Percentiles rank a stretch among this genome's conserved stretches.
Conservation (phyloP, 2,329 filamentous ascomycete genomes). For the Pseudohalonectria lignicola region DNA sequence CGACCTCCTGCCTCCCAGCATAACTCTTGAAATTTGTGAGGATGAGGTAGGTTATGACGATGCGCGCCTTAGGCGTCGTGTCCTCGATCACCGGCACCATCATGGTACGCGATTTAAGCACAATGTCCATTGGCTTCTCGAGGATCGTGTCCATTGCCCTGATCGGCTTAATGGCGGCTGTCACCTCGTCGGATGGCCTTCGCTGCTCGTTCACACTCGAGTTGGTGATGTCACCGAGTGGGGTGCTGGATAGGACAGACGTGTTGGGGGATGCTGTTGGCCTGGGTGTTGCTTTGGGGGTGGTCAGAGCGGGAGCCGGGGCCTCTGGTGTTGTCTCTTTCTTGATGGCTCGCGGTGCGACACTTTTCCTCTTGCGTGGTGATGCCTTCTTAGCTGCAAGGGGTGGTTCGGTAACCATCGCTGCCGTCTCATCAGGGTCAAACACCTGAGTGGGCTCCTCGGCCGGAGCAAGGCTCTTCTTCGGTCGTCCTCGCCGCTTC, state of each 20-base stretch:
- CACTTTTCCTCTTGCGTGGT: constrained; percentile 59
- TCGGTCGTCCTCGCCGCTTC: constrained; percentile 24
- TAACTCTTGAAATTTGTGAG: constrained; percentile 99
- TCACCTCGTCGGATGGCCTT: constrained; percentile 33
- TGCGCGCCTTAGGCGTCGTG: constrained; percentile 67
- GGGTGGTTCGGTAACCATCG: constrained; percentile 16
- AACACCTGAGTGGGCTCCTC: constrained; percentile 51
- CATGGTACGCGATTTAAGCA: constrained; percentile 72
- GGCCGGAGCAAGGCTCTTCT: constrained; percentile 29
- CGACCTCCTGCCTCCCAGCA: constrained; percentile 86
- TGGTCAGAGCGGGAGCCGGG: constrained; percentile 7
- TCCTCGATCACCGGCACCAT: constrained; percentile 57
- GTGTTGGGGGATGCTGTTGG: constrained; percentile 46
- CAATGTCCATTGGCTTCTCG: constrained; percentile 88
- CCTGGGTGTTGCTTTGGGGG: constrained; percentile 35
- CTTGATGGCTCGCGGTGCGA: constrained; percentile 27
- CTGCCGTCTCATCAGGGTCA: constrained; percentile 38
- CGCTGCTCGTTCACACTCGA: constrained; percentile 52
- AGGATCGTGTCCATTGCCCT: constrained; percentile 67
- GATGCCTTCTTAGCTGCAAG: constrained; percentile 28
- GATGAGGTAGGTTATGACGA: constrained; percentile 85
- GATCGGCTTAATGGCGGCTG: constrained; percentile 54
- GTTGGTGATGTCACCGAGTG: constrained; percentile 64
- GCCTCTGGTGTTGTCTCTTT: constrained; percentile 25
- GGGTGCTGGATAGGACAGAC: constrained; percentile 37